Conservation (phyloP, 1,139 yeast species). For the Pichia sp. region DNA sequence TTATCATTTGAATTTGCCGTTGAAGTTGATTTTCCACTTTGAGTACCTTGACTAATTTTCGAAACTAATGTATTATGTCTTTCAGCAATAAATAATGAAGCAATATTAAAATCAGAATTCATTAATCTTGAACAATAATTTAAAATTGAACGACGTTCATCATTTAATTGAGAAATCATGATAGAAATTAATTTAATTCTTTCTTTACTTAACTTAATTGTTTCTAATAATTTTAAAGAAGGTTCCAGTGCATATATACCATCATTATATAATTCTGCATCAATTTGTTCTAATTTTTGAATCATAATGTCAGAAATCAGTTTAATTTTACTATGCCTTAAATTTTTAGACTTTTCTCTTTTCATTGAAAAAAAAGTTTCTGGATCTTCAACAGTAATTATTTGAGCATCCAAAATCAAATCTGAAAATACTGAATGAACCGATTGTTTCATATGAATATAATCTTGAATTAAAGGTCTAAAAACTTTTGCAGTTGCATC, state of each 20-base stretch:
- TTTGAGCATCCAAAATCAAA: constrained; percentile 63
- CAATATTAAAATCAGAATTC: constrained; percentile 63
- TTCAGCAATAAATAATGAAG: constrained; percentile 52
- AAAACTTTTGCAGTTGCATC: constrained; percentile 30
- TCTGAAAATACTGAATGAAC: constrained; percentile 59
- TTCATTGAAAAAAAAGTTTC: constrained; percentile 60
- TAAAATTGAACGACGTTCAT: constrained; percentile 61
- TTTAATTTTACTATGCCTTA: neutral
- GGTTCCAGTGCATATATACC: constrained; percentile 45
- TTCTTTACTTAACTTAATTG: constrained; percentile 42
- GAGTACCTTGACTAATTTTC: constrained; percentile 24
- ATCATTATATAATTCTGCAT: constrained; percentile 37
- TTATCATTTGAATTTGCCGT: neutral
- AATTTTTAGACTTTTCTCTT: constrained; percentile 30
- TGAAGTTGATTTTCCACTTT: constrained; percentile 4
- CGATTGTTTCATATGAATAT: constrained; percentile 67
- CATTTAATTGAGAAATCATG: constrained; percentile 52
- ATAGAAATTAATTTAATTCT: constrained; percentile 40
- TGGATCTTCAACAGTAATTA: constrained; percentile 65
- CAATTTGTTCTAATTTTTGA: constrained; percentile 20
- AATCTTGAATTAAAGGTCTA: constrained; percentile 64
- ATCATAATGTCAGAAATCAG: constrained; percentile 7
- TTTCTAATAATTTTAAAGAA: constrained; percentile 39
- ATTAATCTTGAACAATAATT: constrained; percentile 71
- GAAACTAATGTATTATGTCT: constrained; percentile 48